Percentiles rank a stretch among this genome's conserved stretches.
These are phyloP conservation scores for Corynascus novoguineensis DNA, from an alignment of 495 filamentous ascomycete genomes.

Conservation along the genomic window DNA sequence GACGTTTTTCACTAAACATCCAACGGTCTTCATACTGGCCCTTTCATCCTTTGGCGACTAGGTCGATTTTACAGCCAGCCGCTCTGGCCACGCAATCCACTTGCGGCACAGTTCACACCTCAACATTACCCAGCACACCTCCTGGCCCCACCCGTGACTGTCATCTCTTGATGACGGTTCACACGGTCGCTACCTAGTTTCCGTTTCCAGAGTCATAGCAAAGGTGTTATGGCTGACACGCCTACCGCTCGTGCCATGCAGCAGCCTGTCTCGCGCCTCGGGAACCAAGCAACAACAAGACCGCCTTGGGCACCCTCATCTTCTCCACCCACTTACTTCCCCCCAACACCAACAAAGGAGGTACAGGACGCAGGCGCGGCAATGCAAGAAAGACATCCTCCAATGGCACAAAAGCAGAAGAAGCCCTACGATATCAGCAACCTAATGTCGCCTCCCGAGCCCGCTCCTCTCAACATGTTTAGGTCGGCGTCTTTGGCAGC, in stretches of 20 bases:
- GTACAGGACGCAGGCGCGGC: slow-evolving; percentile 5
- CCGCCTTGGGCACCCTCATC: slow-evolving; percentile 6
- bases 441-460: slow-evolving; percentile 73
- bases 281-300: slow-evolving; percentile 11
- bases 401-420: slow-evolving; percentile 20
- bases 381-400: not conserved
- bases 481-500: slow-evolving; percentile 30
- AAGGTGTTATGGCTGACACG: slow-evolving; percentile 21
- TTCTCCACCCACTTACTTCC: slow-evolving; percentile 5
- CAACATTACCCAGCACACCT: not conserved
- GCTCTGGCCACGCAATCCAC: slow-evolving; percentile 1
- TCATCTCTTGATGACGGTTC: slow-evolving; percentile 15
- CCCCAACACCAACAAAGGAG: slow-evolving; percentile 18
- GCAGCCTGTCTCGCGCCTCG: slow-evolving; percentile 10
- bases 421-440: slow-evolving; percentile 45
- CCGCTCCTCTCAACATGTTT: slow-evolving; percentile 58
- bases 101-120: not conserved
- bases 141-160: not conserved
- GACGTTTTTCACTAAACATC: not conserved
- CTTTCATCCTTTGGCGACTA: not conserved
- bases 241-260: slow-evolving; percentile 15
- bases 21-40: not conserved
- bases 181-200: slow-evolving; percentile 18
- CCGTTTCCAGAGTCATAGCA: slow-evolving; percentile 19
- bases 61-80: not conserved